Percentiles rank a stretch among this genome's conserved stretches.
phyloP scores from a whole-genome alignment of 768 basidiomycete species.

The Lentinula aciculospora region DNA sequence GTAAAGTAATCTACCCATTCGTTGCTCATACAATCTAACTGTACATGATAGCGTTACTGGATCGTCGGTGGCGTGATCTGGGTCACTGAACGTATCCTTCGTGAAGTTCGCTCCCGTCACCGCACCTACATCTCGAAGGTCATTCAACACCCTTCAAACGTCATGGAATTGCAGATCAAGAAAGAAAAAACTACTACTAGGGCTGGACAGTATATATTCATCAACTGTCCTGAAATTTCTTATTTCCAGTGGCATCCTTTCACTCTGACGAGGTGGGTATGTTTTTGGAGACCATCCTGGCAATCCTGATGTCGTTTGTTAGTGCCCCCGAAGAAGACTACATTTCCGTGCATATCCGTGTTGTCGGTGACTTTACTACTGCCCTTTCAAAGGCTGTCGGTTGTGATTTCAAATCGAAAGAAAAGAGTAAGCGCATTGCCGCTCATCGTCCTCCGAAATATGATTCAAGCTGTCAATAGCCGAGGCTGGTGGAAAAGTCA shows the following conservation, averaged over 20 bases:
- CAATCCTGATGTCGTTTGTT: not conserved
- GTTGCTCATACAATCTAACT: conserved; percentile 1
- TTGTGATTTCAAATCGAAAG: conserved; percentile 68
- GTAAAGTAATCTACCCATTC: conserved; percentile 33
- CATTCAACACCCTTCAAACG: conserved; percentile 91
- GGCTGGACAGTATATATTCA: conserved; percentile 92
- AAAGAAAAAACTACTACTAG: conserved; percentile 83
- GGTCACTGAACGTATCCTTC: conserved; percentile 83
- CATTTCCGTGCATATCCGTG: conserved; percentile 88
- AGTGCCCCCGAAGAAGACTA: conserved; percentile 95
- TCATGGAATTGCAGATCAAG: conserved; percentile 95
- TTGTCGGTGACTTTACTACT: conserved; percentile 88
- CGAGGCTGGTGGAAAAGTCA: conserved; percentile 50
- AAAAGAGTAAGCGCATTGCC: conserved; percentile 28
- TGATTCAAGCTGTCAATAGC: not conserved
- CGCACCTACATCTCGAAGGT: conserved; percentile 91
- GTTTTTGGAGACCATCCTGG: not conserved
- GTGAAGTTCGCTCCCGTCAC: conserved; percentile 89
- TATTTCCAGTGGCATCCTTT: conserved; percentile 99
- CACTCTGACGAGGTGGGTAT: conserved; percentile 73
- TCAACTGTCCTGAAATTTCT: conserved; percentile 85
- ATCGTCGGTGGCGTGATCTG: conserved; percentile 81
- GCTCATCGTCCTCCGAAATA: not conserved
- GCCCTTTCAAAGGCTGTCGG: conserved; percentile 79
- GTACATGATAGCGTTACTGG: conserved; percentile 70